phyloP scores from a whole-genome alignment of 1,139 yeast species.

The Saccharomyces pastorianus region DNA sequence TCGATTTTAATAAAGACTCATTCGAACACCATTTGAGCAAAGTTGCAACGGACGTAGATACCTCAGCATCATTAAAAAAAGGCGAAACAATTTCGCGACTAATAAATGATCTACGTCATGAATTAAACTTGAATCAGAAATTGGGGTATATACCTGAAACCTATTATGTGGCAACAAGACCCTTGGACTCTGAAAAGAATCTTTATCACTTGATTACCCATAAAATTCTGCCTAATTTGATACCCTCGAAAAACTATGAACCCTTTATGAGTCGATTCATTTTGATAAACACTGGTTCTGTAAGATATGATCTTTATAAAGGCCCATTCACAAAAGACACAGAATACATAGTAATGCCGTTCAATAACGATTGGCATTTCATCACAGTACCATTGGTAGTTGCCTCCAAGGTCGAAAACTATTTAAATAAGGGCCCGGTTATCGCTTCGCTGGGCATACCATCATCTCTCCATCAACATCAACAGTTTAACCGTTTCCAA shows the following conservation, averaged over 20 bases:
- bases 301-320: slow-evolving; percentile 78
- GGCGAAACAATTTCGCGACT: slow-evolving; percentile 45
- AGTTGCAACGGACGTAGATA: neutral
- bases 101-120: slow-evolving; percentile 40
- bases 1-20: slow-evolving; percentile 71
- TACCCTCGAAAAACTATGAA: slow-evolving; percentile 14
- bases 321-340: slow-evolving; percentile 81
- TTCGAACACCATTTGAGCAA: slow-evolving; percentile 52
- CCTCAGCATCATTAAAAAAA: slow-evolving; percentile 9
- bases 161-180: slow-evolving; percentile 64
- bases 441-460: slow-evolving; percentile 19
- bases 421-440: slow-evolving; percentile 25
- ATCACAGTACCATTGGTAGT: slow-evolving; percentile 29
- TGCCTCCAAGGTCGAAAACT: slow-evolving; percentile 27
- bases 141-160: slow-evolving; percentile 60
- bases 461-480: neutral
- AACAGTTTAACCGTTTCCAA: neutral
- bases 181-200: slow-evolving; percentile 52
- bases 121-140: slow-evolving; percentile 46
- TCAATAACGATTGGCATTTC: slow-evolving; percentile 63
- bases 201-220: slow-evolving; percentile 54
- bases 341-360: slow-evolving; percentile 80
- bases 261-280: slow-evolving; percentile 45
- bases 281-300: slow-evolving; percentile 78
- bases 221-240: slow-evolving; percentile 53